Conservation (phyloP, 2,329 filamentous ascomycete species). For the Fusarium chuoi region DNA sequence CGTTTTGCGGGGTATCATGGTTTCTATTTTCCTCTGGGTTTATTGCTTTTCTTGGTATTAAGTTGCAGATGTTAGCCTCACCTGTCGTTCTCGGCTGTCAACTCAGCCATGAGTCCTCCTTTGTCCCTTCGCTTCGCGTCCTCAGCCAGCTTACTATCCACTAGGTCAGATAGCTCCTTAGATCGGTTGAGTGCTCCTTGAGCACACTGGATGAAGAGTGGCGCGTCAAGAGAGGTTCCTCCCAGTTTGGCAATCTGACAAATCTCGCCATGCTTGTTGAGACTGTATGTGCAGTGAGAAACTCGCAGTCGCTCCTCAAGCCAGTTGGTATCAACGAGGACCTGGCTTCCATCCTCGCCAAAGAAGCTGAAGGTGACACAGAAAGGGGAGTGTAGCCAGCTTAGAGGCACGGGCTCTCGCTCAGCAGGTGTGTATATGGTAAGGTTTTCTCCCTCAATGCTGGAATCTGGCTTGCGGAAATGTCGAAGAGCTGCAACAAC, state of each 20-base stretch:
- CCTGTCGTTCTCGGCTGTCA: constrained; percentile 86
- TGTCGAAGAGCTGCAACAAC: constrained; percentile 90
- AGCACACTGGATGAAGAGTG: constrained; percentile 80
- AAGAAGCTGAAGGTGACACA: constrained; percentile 92
- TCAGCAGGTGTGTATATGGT: constrained; percentile 87
- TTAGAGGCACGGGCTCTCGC: constrained; percentile 88
- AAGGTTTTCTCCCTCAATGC: constrained; percentile 83
- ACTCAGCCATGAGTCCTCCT: constrained; percentile 80
- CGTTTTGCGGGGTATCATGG: constrained; percentile 45
- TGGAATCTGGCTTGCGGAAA: constrained; percentile 90
- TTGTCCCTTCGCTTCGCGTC: constrained; percentile 82
- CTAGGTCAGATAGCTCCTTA: constrained; percentile 78
- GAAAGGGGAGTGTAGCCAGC: constrained; percentile 91
- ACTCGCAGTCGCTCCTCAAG: constrained; percentile 81
- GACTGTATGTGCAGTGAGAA: constrained; percentile 80
- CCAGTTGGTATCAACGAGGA: constrained; percentile 77
- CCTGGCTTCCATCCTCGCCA: constrained; percentile 72
- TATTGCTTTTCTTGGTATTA: constrained; percentile 26
- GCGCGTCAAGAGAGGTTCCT: constrained; percentile 82
- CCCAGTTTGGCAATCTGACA: constrained; percentile 93
- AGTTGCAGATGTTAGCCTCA: constrained; percentile 35
- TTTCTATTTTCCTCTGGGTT: constrained; percentile 38
- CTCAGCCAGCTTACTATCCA: constrained; percentile 78
- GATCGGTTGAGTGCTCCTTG: constrained; percentile 80
- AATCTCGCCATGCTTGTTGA: constrained; percentile 90